Conservation (phyloP, 305 asterid species). For the Fraxinus paxiana region DNA sequence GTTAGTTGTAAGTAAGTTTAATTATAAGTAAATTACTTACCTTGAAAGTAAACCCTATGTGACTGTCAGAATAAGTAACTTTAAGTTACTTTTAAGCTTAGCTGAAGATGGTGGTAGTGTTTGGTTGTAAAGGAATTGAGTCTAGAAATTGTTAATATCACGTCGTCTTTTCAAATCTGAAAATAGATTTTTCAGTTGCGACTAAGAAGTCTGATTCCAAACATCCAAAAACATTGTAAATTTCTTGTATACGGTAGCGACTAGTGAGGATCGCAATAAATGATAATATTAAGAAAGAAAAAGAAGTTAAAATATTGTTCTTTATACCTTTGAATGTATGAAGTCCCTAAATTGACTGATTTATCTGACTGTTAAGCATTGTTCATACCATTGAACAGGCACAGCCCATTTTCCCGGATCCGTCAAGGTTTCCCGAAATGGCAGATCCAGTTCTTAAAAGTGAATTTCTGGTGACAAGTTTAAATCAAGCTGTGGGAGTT, state of each 20-base stretch:
- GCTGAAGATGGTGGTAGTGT: background rate
- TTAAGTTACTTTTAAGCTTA: background rate
- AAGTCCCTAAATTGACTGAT: background rate
- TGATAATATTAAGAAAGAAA: background rate
- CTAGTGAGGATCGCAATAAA: background rate
- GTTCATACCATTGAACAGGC: conserved; percentile 25
- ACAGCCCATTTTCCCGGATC: conserved; percentile 41
- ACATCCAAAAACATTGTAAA: background rate
- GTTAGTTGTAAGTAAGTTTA: background rate
- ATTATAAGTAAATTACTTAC: background rate
- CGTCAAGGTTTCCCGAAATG: conserved; percentile 44
- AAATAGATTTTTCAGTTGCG: background rate
- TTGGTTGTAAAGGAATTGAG: background rate
- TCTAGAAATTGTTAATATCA: background rate
- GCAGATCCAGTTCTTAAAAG: conserved; percentile 41
- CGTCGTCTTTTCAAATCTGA: background rate
- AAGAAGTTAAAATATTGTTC: background rate
- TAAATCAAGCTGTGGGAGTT: conserved; percentile 53
- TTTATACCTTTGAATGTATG: background rate
- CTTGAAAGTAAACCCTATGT: background rate
- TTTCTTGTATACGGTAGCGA: background rate
- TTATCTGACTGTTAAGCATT: background rate
- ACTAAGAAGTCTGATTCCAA: background rate
- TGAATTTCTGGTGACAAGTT: conserved; percentile 35
- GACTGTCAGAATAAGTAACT: background rate